Evolutionary conservation across 257 asterid genomes (phyloP).

Genomic region (Solanum chmielewskii): DNA sequence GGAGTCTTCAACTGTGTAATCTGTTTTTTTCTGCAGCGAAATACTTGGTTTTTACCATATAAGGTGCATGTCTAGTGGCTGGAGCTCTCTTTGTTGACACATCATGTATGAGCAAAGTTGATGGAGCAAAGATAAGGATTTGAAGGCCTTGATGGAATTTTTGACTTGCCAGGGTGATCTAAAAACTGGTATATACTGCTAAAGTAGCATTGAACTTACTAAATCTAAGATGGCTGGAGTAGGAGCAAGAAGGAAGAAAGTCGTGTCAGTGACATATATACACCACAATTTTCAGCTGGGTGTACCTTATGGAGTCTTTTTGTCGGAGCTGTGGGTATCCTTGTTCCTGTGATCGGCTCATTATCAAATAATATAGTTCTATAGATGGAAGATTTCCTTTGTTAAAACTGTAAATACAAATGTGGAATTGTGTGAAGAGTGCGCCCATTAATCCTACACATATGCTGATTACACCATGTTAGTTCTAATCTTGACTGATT

Average conservation of each 20-base stretch:
- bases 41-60: slow-evolving; percentile 29
- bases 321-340: slow-evolving; percentile 19
- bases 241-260: slow-evolving; percentile 28
- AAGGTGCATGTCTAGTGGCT: slow-evolving; percentile 18
- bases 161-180: slow-evolving; percentile 22
- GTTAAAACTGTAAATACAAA: slow-evolving; percentile 53
- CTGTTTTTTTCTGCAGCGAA: slow-evolving; percentile 20
- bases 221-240: slow-evolving; percentile 23
- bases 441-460: slow-evolving; percentile 11
- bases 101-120: slow-evolving; percentile 32
- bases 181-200: slow-evolving; percentile 39
- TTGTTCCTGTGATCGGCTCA: slow-evolving; percentile 35
- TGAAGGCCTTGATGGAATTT: slow-evolving; percentile 25
- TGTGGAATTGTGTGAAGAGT: slow-evolving; percentile 28
- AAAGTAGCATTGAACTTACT: slow-evolving; percentile 29
- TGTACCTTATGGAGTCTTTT: neutral
- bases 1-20: neutral
- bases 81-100: slow-evolving; percentile 27
- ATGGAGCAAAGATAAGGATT: slow-evolving; percentile 18
- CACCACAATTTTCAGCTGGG: slow-evolving; percentile 31
- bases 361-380: slow-evolving; percentile 20
- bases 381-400: slow-evolving; percentile 25
- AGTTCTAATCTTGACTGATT: slow-evolving; percentile 7
- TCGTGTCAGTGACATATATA: slow-evolving; percentile 21
- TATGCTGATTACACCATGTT: slow-evolving; percentile 7